These are phyloP conservation scores for Meira miltonrushii DNA, from an alignment of 1,284 basidiomycete species.

Conservation along the genomic window DNA sequence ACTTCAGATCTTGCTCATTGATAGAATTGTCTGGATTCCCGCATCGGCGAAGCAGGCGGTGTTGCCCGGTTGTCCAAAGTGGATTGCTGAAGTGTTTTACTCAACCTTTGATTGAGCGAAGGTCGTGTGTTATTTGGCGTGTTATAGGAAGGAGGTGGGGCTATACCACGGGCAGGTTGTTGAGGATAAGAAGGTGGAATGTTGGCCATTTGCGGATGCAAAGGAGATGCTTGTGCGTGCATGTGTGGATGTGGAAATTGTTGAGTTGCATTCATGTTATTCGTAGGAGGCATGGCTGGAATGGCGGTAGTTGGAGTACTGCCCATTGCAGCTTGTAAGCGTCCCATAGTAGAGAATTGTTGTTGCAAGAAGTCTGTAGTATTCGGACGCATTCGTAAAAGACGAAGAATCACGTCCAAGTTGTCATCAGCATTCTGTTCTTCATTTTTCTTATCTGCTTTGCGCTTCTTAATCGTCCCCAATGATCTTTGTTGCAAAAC, in stretches of 20 bases:
- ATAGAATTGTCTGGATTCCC: constrained; percentile 4
- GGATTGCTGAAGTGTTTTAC: neutral
- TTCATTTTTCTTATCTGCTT: constrained; percentile 76
- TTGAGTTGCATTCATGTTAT: neutral
- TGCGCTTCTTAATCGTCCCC: constrained; percentile 90
- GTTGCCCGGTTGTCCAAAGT: neutral
- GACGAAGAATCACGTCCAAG: constrained; percentile 15
- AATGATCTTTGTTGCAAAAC: constrained; percentile 73
- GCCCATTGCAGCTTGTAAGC: constrained; percentile 15
- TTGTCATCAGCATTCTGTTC: constrained; percentile 21
- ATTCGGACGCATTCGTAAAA: constrained; percentile 16
- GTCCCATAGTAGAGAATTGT: constrained; percentile 17
- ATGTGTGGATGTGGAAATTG: too few relatives aligned
- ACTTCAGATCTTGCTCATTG: neutral
- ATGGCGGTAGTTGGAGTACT: neutral
- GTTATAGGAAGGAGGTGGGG: too few relatives aligned
- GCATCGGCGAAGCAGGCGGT: neutral
- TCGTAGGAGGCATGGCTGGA: neutral
- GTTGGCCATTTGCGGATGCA: too few relatives aligned
- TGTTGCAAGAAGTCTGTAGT: constrained; percentile 18
- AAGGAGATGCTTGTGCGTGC: too few relatives aligned
- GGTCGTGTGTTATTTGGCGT: neutral
- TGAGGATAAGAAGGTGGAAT: too few relatives aligned
- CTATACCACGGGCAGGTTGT: too few relatives aligned
- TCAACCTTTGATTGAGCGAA: constrained; percentile 1